Base-by-base conservation (phyloP, 169 alveolate genomes). In the Cryptosporidium meleagridis region DNA sequence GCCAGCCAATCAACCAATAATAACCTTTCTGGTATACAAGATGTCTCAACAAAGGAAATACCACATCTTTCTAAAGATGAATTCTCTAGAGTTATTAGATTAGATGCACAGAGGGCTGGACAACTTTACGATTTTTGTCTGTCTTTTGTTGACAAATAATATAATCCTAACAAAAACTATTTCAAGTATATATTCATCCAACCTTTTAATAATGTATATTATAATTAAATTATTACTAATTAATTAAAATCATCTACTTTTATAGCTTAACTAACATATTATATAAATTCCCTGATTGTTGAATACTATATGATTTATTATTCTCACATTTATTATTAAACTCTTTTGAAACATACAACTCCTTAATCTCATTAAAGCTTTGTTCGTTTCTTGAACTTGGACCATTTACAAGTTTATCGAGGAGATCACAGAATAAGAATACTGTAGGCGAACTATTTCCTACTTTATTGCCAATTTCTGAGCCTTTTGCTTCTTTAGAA, bases 91-190 rank as follows among this genome's bases (percentile, higher is more conserved):
- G 94, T 91, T 12, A 72, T 92, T 16, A 80, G 92, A 58, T 61
- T 92, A 23, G 92, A 92, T 44, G 94, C 93, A 39, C 92, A 92
- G 29, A 92, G 91, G 39, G 94, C 92, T 14, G 94, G 94, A 0
- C 93, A 87, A 59, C 75, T 92, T 8, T 92, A 92, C 70, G 94
- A 92, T 45, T 92, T 92, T 31, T 92, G 92, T 85, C 68, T 92
- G 29, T 91, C 93, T 70, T 92, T 92, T 85, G 93, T 62, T 41
- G 89, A 62, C 18, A 59, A 80, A 65, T 41, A 31, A 55, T 41
- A 31, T 53, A 9, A 14, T 1, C 0, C 18, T 1, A 0, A 53
- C 14, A 44, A 44, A 44, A 58, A 69, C 14, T 35, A 18, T 16
- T 35, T 35, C 45, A 69, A 69, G 6, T 35, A 69, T 37, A 69